Base-by-base conservation (phyloP, 1,139 yeast genomes). In the Hemisphaericaspora subhashii region DNA sequence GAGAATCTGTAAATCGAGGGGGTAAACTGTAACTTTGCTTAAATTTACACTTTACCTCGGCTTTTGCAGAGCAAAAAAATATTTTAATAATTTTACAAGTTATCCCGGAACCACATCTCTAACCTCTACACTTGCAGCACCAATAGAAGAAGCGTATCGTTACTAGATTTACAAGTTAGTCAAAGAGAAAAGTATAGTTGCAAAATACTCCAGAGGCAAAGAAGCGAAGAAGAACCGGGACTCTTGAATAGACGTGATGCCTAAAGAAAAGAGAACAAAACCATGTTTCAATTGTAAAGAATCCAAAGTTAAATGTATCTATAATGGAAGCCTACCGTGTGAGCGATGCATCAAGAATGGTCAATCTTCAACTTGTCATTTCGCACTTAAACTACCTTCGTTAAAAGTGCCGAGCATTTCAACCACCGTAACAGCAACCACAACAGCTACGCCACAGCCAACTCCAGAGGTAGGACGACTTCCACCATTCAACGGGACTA, bases 211-310 rank as follows among this genome's bases (percentile, higher is more conserved):
- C n/a, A n/a, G n/a, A n/a, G n/a, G n/a, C n/a, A n/a, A n/a, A n/a
- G n/a, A n/a, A n/a, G n/a, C n/a, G n/a, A n/a, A 10, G 25, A 23
- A 11, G 11, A 4, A 23, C 4, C 5, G 5, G 11, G 6, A 23
- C 11, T 11, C 6, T 23, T 8, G 12, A 12, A 8, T 23, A 23
- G 12, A 5, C 8, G 32, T 10, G n/a, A 68, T 68, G 74, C 64
- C 68, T 20, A 59, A 66, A 43, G 77, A 69, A 50, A 69, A 67
- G 44, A 49, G 78, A 38, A 72, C 78, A 10, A 81, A 77, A 52
- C 88, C 88, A 5, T 83, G 89, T 53, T 66, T 77, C 16, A 72
- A 72, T 52, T 83, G 89, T 54, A 75, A 84, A 43, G 68, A 71
- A 53, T 73, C 84, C 23, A 83, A 83, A 59, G 83, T 82, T 22